Evolutionary conservation across 2,329 filamentous ascomycete species (phyloP).

Genomic region (Calonectria multiphialidica): DNA sequence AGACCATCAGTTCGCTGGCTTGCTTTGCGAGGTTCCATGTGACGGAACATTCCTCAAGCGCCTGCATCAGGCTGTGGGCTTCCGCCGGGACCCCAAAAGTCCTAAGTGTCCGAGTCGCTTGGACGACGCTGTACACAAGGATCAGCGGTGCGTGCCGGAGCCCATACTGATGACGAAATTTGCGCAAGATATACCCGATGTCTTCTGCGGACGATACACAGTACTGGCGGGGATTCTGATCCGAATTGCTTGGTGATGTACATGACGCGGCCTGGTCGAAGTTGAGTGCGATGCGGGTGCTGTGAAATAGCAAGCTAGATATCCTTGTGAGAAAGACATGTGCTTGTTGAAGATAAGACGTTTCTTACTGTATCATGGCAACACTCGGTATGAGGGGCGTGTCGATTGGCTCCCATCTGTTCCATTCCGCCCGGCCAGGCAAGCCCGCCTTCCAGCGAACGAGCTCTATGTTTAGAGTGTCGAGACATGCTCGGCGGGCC

Average conservation of each 20-base stretch:
- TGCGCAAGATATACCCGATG: constrained; percentile 34
- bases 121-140: constrained; percentile 39
- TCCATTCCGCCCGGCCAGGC: constrained; percentile 33
- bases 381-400: constrained; percentile 32
- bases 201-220: constrained; percentile 39
- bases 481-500: constrained; percentile 14
- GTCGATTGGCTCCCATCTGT: constrained; percentile 33
- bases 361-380: constrained; percentile 36
- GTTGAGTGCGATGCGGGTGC: constrained; percentile 40
- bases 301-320: constrained; percentile 34
- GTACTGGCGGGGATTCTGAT: constrained; percentile 16
- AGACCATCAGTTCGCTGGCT: background rate
- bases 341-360: background rate
- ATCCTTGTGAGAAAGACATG: background rate
- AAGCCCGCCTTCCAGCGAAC: constrained; percentile 34
- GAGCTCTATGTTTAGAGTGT: constrained; percentile 36
- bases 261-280: constrained; percentile 29
- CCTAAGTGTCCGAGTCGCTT: constrained; percentile 31
- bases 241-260: background rate
- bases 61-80: constrained; percentile 19
- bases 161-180: constrained; percentile 37
- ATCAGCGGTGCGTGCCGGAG: constrained; percentile 37
- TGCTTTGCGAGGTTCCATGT: constrained; percentile 21
- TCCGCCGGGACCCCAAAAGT: constrained; percentile 7
- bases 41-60: constrained; percentile 17